phyloP scores from a whole-genome alignment of 345 rosid genomes.

The Hypericum perforatum region DNA sequence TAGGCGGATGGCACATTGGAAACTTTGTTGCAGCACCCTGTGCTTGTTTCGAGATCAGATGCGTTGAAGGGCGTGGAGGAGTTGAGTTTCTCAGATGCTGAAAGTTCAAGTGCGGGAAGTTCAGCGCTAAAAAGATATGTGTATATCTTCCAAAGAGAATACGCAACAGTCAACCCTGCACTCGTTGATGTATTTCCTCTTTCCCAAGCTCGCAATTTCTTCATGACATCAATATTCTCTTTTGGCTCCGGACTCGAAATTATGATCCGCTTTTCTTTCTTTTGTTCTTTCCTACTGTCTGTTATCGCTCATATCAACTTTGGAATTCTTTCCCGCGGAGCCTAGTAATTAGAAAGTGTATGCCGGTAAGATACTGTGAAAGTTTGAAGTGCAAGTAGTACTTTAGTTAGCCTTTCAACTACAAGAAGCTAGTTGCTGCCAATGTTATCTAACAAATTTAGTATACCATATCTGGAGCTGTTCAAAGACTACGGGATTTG shows the following conservation, averaged over 20 bases:
- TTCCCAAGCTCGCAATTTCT: not conserved
- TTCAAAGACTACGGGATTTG: no score
- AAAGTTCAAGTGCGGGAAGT: slow-evolving; percentile 14
- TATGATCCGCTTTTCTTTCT: no score
- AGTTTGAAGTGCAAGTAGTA: no score
- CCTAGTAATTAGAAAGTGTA: no score
- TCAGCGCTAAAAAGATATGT: slow-evolving; percentile 30
- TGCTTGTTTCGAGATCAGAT: slow-evolving; percentile 35
- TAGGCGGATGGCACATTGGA: slow-evolving; percentile 39
- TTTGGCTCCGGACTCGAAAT: not conserved
- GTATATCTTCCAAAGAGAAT: slow-evolving; percentile 78
- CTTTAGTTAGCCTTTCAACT: no score
- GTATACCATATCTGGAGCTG: no score
- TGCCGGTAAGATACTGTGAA: no score
- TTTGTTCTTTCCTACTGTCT: no score
- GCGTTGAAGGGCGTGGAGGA: slow-evolving; percentile 43
- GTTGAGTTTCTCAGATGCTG: slow-evolving; percentile 23
- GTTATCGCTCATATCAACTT: no score
- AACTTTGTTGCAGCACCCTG: slow-evolving; percentile 52
- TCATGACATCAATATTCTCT: not conserved
- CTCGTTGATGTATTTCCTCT: slow-evolving; percentile 55
- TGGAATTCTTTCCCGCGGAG: no score
- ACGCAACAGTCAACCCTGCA: slow-evolving; percentile 56
- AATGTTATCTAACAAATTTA: no score
- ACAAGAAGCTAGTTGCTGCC: no score